These are phyloP conservation scores for Smittium culicis DNA, from an alignment of 371 early-diverging fungal species.

Conservation along the genomic window DNA sequence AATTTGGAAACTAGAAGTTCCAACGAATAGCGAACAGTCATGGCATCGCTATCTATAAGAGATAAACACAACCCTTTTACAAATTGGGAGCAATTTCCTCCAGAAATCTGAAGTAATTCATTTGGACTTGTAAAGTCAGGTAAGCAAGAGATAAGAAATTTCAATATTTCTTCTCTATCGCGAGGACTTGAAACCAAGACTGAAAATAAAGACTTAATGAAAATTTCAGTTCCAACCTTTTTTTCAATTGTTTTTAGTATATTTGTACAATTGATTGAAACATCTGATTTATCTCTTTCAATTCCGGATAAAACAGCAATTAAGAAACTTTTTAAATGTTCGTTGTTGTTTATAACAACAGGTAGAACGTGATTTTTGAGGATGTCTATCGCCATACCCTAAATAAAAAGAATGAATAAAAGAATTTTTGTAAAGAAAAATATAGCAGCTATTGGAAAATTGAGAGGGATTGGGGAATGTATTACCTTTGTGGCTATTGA, in stretches of 20 bases:
- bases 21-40: constrained; percentile 73
- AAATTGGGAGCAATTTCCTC: constrained; percentile 56
- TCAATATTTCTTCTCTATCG: constrained; percentile 54
- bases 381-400: constrained; percentile 59
- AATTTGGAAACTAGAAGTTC: constrained; percentile 71
- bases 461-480: too few relatives aligned
- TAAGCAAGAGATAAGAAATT: constrained; percentile 58
- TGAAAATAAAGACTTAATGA: constrained; percentile 69
- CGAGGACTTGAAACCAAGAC: constrained; percentile 52
- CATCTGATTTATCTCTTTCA: constrained; percentile 84
- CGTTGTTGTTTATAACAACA: constrained; percentile 47
- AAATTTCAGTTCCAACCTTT: constrained; percentile 53
- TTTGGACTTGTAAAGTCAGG: constrained; percentile 49
- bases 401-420: too few relatives aligned
- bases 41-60: constrained; percentile 49
- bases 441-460: too few relatives aligned
- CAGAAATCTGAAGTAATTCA: constrained; percentile 51
- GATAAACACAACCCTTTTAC: constrained; percentile 61
- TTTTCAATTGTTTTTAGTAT: constrained; percentile 53
- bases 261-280: constrained; percentile 54
- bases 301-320: constrained; percentile 71
- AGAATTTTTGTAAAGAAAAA: too few relatives aligned
- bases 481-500: constrained; percentile 55
- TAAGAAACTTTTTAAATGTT: constrained; percentile 64
- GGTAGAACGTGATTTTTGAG: constrained; percentile 63